A percentile compares a stretch with the other conserved stretches of the same genome.
Conservation (phyloP, 2,329 filamentous ascomycete species). For the Paraphoma chrysanthemicola region DNA sequence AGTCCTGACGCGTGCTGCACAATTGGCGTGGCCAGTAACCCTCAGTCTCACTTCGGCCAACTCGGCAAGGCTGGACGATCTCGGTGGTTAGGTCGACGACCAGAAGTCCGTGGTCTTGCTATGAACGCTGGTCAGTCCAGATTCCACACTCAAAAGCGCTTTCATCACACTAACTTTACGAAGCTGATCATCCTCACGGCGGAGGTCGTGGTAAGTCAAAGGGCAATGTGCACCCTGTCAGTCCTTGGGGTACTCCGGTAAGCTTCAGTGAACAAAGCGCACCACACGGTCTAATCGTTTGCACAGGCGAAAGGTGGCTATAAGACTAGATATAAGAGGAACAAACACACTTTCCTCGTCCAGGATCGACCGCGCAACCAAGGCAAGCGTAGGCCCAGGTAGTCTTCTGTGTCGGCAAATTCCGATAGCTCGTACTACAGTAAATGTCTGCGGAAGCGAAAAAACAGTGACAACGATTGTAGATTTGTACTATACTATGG, state of each 20-base stretch:
- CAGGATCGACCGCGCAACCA: conserved; percentile 84
- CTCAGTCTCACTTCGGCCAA: conserved; percentile 86
- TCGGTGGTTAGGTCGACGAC: conserved; percentile 91
- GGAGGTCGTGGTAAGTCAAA: conserved; percentile 99
- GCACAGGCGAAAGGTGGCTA: conserved; percentile 78
- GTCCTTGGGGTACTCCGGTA: conserved; percentile 95
- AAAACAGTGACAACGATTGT: background rate
- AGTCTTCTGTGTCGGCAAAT: conserved; percentile 26
- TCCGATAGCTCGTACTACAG: conserved; percentile 28
- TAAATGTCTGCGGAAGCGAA: background rate
- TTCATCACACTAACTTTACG: conserved; percentile 18
- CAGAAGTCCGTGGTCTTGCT: conserved; percentile 94
- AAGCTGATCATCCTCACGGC: conserved; percentile 94
- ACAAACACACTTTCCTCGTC: conserved; percentile 91
- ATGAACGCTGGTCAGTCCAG: conserved; percentile 83
- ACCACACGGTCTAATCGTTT: background rate
- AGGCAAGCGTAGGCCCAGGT: conserved; percentile 73
- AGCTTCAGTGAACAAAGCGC: conserved; percentile 50
- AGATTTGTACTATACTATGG: background rate
- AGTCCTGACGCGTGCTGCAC: conserved; percentile 94
- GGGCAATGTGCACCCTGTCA: conserved; percentile 94
- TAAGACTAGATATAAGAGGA: conserved; percentile 89
- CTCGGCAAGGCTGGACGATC: conserved; percentile 94
- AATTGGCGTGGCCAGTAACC: conserved; percentile 92
- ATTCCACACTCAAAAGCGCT: background rate